Conservation (phyloP, 805 yeast genomes). For the Sugiyamaella floridensis region DNA sequence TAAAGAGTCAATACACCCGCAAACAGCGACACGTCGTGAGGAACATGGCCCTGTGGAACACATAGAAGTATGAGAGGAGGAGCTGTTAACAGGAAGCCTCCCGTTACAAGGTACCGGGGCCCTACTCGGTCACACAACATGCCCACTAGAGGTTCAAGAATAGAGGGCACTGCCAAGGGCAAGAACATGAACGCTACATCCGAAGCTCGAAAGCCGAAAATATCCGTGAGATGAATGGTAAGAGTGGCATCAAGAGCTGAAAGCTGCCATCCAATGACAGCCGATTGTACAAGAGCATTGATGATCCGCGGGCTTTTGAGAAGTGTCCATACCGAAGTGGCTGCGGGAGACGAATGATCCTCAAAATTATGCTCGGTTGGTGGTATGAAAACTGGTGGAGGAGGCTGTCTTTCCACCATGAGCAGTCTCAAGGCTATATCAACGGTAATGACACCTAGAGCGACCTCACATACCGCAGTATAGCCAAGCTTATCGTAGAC, state of each 20-base stretch:
- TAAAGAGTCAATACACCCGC: constrained; percentile 23
- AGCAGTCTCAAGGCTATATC: constrained; percentile 28
- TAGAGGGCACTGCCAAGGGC: constrained; percentile 27
- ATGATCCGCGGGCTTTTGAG: constrained; percentile 16
- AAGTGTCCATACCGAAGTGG: no score
- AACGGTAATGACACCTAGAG: constrained; percentile 26
- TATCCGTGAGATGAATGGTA: constrained; percentile 25
- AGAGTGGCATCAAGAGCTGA: constrained; percentile 30
- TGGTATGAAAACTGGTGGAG: constrained; percentile 1
- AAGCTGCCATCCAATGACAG: constrained; percentile 28
- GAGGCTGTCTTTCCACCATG: constrained; percentile 25
- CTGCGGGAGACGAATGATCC: no score
- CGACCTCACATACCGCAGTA: constrained; percentile 27
- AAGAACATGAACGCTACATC: constrained; percentile 28
- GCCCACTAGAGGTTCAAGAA: constrained; percentile 28
- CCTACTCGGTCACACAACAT: constrained; percentile 24
- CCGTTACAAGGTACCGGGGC: constrained; percentile 21
- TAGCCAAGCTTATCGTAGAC: constrained; percentile 30
- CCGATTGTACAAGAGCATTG: constrained; percentile 19
- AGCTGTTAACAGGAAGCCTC: constrained; percentile 20
- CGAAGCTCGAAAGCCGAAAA: constrained; percentile 27
- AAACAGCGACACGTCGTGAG: constrained; percentile 24
- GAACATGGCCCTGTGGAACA: constrained; percentile 21
- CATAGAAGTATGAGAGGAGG: constrained; percentile 22
- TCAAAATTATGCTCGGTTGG: not conserved